phyloP scores from a whole-genome alignment of 805 yeast genomes.

The Peterozyma toletana region DNA sequence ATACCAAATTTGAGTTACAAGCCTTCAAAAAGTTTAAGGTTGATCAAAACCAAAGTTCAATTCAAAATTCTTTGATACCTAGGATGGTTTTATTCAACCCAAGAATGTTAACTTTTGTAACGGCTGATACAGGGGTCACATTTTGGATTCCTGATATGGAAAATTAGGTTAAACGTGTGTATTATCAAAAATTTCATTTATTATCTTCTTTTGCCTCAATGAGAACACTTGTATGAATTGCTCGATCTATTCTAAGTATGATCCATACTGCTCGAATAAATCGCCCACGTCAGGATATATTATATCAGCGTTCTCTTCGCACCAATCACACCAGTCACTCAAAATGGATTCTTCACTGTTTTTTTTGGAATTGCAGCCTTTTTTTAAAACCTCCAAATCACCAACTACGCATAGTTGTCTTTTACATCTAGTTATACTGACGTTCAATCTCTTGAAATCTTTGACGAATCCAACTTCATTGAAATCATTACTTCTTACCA shows the following conservation, averaged over 20 bases:
- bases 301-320: conserved; percentile 59
- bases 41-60: conserved; percentile 14
- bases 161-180: neutral
- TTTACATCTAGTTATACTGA: conserved; percentile 87
- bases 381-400: conserved; percentile 65
- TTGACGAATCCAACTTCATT: conserved; percentile 74
- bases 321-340: conserved; percentile 56
- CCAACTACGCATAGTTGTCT: conserved; percentile 83
- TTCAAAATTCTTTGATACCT: conserved; percentile 22
- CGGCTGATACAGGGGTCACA: conserved; percentile 50
- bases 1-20: conserved; percentile 2
- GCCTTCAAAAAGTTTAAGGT: conserved; percentile 14
- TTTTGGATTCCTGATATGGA: conserved; percentile 30
- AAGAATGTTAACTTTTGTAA: conserved; percentile 48
- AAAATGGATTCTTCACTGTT: too few relatives aligned
- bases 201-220: too few relatives aligned
- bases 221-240: neutral
- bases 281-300: conserved; percentile 54
- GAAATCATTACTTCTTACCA: conserved; percentile 74
- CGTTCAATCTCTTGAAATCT: conserved; percentile 79
- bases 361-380: conserved; percentile 7
- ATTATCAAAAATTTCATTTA: too few relatives aligned
- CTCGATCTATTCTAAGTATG: neutral
- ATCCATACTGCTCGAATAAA: conserved; percentile 10
- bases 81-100: conserved; percentile 56